A percentile compares a stretch with the other conserved stretches of the same genome.
These are phyloP conservation scores for Aquilaria malaccensis DNA, from an alignment of 345 rosid genomes.

Conservation along the genomic window DNA sequence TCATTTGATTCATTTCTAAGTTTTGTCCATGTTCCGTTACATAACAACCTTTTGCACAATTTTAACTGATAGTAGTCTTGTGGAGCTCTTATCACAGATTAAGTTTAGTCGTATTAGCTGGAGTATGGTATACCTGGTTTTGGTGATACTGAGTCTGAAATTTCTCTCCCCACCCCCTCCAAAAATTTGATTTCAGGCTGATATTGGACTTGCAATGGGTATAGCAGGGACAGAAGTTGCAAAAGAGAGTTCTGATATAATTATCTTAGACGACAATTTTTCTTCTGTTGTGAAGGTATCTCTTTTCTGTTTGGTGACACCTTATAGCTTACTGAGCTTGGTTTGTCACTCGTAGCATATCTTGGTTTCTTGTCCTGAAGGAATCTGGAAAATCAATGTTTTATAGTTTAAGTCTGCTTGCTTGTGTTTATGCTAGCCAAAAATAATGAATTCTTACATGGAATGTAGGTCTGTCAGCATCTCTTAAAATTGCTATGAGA, in stretches of 20 bases:
- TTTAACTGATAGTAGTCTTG: too few relatives aligned
- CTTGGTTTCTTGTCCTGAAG: background rate
- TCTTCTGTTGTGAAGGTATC: slow-evolving; percentile 88
- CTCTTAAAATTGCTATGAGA: too few relatives aligned
- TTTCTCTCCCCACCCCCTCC: background rate
- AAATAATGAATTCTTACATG: too few relatives aligned
- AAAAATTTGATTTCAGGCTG: slow-evolving; percentile 53
- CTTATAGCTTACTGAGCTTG: too few relatives aligned
- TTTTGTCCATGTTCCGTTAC: too few relatives aligned
- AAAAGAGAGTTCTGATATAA: slow-evolving; percentile 95
- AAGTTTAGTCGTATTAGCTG: background rate
- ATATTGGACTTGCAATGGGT: slow-evolving; percentile 98
- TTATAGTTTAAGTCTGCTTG: background rate
- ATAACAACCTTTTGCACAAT: too few relatives aligned
- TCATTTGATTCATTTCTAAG: too few relatives aligned
- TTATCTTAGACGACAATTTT: slow-evolving; percentile 92
- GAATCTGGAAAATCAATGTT: background rate
- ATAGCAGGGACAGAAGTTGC: slow-evolving; percentile 99
- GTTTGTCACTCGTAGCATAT: too few relatives aligned
- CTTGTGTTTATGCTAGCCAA: background rate
- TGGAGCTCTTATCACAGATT: background rate
- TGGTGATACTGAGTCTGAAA: background rate
- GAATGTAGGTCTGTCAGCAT: too few relatives aligned
- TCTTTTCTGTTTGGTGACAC: background rate
- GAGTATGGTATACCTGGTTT: background rate